A percentile compares a stretch with the other conserved stretches of the same genome.
These are phyloP conservation scores for Pelargonium cotyledonis DNA, from an alignment of 441 rosid species.

Conservation along the genomic window DNA sequence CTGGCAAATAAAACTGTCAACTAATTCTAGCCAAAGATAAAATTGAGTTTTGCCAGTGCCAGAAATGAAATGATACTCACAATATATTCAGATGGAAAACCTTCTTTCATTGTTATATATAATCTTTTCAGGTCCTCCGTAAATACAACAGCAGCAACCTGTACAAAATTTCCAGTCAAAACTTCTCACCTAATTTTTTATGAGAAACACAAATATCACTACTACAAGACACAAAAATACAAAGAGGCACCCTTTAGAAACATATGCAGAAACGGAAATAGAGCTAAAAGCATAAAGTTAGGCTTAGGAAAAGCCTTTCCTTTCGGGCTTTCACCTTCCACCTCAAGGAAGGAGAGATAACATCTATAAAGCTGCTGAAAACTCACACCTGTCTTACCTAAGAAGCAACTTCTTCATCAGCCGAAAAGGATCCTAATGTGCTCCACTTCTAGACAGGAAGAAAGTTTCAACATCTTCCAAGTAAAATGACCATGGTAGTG, in stretches of 20 bases:
- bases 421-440: background rate
- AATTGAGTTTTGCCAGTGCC: slow-evolving; percentile 3
- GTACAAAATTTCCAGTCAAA: slow-evolving; percentile 18
- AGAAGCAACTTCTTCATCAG: background rate
- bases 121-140: slow-evolving; percentile 87
- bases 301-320: background rate
- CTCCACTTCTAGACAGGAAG: background rate
- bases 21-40: slow-evolving; percentile 13
- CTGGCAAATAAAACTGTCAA: slow-evolving; percentile 36
- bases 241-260: background rate
- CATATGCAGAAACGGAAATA: background rate
- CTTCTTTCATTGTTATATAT: slow-evolving; percentile 93
- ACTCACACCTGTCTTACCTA: background rate
- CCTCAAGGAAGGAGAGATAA: background rate
- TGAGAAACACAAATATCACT: background rate
- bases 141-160: slow-evolving; percentile 95
- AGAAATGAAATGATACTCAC: slow-evolving; percentile 42
- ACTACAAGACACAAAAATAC: background rate
- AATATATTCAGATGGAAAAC: slow-evolving; percentile 84
- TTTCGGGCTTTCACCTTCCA: background rate
- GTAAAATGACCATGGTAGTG: background rate
- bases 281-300: background rate
- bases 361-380: background rate
- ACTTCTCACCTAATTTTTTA: background rate
- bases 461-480: background rate